Conservation (phyloP, 2,329 filamentous ascomycete species). For the Pseudogymnoascus pannorum region DNA sequence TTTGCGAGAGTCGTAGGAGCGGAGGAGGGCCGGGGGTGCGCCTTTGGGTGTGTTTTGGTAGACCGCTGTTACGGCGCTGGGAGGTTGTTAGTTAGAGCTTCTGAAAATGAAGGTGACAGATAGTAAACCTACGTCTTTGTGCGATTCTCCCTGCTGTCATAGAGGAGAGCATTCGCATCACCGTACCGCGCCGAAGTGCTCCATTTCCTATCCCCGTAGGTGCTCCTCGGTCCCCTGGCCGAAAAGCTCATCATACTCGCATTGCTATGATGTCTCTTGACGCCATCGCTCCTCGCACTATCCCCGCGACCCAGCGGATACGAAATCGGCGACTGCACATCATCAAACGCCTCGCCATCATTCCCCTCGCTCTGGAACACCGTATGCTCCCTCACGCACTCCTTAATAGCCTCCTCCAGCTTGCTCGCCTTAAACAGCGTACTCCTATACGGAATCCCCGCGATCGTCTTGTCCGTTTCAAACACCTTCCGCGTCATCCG, state of each 20-base stretch:
- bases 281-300: constrained; percentile 35
- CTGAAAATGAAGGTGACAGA: background rate
- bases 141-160: constrained; percentile 76
- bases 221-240: constrained; percentile 52
- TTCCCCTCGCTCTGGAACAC: constrained; percentile 76
- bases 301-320: constrained; percentile 35
- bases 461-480: constrained; percentile 96
- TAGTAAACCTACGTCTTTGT: constrained; percentile 73
- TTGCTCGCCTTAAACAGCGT: constrained; percentile 96
- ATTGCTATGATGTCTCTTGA: constrained; percentile 64
- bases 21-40: constrained; percentile 63
- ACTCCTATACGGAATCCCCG: constrained; percentile 86
- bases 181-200: constrained; percentile 51
- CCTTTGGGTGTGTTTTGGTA: constrained; percentile 74
- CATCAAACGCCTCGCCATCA: constrained; percentile 42
- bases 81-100: constrained; percentile 18
- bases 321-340: constrained; percentile 19
- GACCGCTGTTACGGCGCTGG: constrained; percentile 82
- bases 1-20: constrained; percentile 91
- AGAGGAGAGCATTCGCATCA: constrained; percentile 78
- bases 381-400: constrained; percentile 81
- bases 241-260: constrained; percentile 79
- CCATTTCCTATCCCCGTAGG: constrained; percentile 32
- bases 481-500: constrained; percentile 92
- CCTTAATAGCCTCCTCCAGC: constrained; percentile 85